Base-by-base conservation (phyloP, 257 asterid genomes). In the Forsythia viridissima region DNA sequence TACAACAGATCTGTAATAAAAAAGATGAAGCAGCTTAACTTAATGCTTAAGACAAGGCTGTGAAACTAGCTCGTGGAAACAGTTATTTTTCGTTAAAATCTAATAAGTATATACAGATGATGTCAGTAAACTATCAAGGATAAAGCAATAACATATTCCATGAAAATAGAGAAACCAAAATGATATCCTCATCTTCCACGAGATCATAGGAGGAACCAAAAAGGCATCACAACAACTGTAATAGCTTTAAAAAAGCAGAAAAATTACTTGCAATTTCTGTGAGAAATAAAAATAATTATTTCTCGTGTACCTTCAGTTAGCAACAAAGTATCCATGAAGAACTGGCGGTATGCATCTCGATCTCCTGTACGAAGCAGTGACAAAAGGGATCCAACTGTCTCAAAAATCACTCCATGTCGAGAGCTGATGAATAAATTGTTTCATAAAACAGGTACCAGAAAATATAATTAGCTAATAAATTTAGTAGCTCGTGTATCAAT, bases 311-410 rank as follows among this genome's bases (percentile, higher is more conserved):
- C 98, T 95, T 95, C 89, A 76, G 80, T 84, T 77, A 92, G 81
- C 76, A 78, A 70, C 94, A 90, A 89, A 10, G 80, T 83, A 83
- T 95, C 99, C 88, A 92, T 82, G 59, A 92, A 92, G 76, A 95
- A 95, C 63, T 79, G 92, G 24, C 99, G 89, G 84, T 88, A 95
- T 5, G 93, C 92, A 85, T 89, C 97, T 78, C 93, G 90, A 82
- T 95, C 99, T 77, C 96, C 94, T 7, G 90, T 79, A 44, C 97
- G 97, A 72, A 95, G 92, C 86, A 92, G 82, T 20, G 97, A 89
- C 67, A 95, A 83, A 74, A 93, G 89, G 74, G 96, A 84, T 59
- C 94, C 94, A 72, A 95, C 79, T 72, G 93, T 88, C 86, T 92
- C 97, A 48, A 92, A 80, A 80, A 93, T 81, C 79, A 79, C 89